Evolutionary conservation across 1,284 basidiomycete species (phyloP), one percentile per base, ranked within the genome.

Genomic region (Sporisorium iseilematis-ciliati): DNA sequence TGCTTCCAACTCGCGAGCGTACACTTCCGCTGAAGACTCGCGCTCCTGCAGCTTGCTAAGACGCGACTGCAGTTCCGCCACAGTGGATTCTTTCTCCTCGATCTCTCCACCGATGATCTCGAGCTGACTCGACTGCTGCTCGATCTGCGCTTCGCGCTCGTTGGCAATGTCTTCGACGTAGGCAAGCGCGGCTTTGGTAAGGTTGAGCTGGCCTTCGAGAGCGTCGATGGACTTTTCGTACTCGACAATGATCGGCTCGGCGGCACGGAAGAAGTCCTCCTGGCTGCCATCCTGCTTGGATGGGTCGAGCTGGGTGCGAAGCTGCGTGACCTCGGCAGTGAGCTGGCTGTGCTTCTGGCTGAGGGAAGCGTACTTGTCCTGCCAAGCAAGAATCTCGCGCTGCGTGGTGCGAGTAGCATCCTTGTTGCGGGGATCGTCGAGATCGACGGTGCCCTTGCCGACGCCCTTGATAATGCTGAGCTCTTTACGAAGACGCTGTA

Each of bases 141-240:
- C 86, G 49, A 95, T 85, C 79, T 94, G 91, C 6, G 90, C 90
- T 81, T 94, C 93, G 85, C 93, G 93, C 86, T 97, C 95, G 77
- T 93, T 92, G 65, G 94, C 91, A 83, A 96, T 88, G 78, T 95
- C 93, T 84, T 96, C 96, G 55, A 93, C 93, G 84, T 94, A 92
- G 51, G 92, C 88, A 40, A 97, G 87, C 18, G 95, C 94, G 1
- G 93, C 94, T 68, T 93, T 90, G 77, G 94, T 94, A 57, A 97
- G 88, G 79, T 91, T 93, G 60, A 97, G 89, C 85, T 98, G 93
- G 1, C 95, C 93, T 85, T 99, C 97, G 88, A 99, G 92, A 2
- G 94, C 92, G 50, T 91, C 91, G 75, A 99, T 95, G 1, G 95
- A 94, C 88, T 96, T 95, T 87, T 99, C 96, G 86, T 99, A 99